Conservation (phyloP, 169 alveolate species). For the Besnoitia besnoiti region DNA sequence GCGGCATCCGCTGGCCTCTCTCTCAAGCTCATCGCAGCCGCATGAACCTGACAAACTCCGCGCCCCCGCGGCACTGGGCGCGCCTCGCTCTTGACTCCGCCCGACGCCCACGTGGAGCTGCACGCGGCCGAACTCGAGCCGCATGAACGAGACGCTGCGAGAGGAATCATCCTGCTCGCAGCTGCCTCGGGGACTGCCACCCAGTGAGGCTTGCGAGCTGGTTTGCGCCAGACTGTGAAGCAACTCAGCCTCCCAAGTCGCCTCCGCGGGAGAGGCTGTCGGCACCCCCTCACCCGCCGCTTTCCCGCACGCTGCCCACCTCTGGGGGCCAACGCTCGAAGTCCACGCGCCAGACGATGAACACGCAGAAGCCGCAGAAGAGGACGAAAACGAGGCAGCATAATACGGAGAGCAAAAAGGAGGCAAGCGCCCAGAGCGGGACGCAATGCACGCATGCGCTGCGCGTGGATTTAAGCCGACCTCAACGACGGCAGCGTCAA, state of each 20-base stretch:
- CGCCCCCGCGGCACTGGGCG: background rate
- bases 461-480: background rate
- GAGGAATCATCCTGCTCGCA: background rate
- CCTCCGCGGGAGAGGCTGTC: background rate
- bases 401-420: background rate
- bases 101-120: background rate
- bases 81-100: background rate
- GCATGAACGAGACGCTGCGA: background rate
- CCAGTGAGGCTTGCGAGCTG: background rate
- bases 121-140: slow-evolving; percentile 3
- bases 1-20: too few species aligned
- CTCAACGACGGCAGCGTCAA: slow-evolving; percentile 26
- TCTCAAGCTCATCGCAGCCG: too few species aligned
- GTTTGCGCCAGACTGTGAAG: background rate
- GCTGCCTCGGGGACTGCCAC: background rate
- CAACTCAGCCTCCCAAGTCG: background rate
- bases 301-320: background rate
- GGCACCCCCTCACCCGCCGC: background rate
- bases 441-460: background rate
- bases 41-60: background rate
- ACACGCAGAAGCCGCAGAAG: background rate
- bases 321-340: background rate
- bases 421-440: background rate
- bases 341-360: background rate
- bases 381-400: background rate